Evolutionary conservation across 768 basidiomycete genomes (phyloP), one percentile per base, ranked within the genome.

Genomic region (Auriscalpium orientale): DNA sequence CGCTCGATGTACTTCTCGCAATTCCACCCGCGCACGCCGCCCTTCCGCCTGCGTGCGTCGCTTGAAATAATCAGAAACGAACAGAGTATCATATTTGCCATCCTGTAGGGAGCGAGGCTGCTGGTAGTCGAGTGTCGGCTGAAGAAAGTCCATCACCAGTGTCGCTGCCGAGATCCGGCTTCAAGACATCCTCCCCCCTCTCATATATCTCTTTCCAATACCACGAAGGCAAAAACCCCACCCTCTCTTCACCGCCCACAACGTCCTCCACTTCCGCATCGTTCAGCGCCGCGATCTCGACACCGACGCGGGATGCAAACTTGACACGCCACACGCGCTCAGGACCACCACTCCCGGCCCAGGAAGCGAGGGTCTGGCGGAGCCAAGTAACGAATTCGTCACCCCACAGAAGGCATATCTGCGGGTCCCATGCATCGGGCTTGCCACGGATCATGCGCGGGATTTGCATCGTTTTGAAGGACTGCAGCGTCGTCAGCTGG

Each of bases 161-260:
- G 28, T 7, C 28, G 28, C 28, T 2, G 28, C 28, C 28, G 28
- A 7, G 2, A 28, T 28, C 28, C 28, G 28, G 7, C 28, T 28
- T 28, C 28, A 28, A 4, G 7, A 5, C 28, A 28, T 28, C 28
- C 28, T 28, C 28, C 28, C 28, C 28, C 28, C 28, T 28, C 28
- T 28, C 5, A 28, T 28, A 28, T 28, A 28, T 5, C 45, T 56
- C 60, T 48, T 78, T 68, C 65, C 71, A 87, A 68, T 84, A 91
- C 84, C 84, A 87, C 58, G 68, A 74, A 10, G 90, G 90, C 43
- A 92, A 64, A 62, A 92, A 87, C n/a, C 91, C 90, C 20, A 89
- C 77, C 49, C 90, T 72, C 52, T 88, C 85, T 68, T 90, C 88
- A 5, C 80, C 82, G 21, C 73, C 79, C 56, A 71, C 71, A 1